Conservation (phyloP, 495 filamentous ascomycete species). For the Aspergillus sclerotioniger region DNA sequence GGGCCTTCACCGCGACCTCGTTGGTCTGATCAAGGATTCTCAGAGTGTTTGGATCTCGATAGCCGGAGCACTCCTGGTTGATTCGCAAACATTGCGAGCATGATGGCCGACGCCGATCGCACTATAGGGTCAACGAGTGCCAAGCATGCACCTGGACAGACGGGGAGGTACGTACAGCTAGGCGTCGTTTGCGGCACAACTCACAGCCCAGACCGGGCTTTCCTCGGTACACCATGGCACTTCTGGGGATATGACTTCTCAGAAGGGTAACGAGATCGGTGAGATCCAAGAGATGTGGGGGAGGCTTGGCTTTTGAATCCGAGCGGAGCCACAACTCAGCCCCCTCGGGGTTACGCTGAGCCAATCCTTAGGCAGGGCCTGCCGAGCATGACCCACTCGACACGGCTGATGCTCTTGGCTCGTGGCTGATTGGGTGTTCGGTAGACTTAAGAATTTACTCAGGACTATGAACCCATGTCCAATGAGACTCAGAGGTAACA, state of each 20-base stretch:
- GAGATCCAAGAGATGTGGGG: too few relatives aligned
- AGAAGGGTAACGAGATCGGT: slow-evolving; percentile 7
- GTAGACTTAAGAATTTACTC: too few relatives aligned
- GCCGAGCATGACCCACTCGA: too few relatives aligned
- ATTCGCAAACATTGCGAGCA: slow-evolving; percentile 17
- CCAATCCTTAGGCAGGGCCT: too few relatives aligned
- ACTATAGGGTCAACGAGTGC: slow-evolving; percentile 8
- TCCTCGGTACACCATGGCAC: slow-evolving; percentile 13
- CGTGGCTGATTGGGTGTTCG: too few relatives aligned
- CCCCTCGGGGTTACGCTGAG: too few relatives aligned
- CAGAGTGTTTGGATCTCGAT: slow-evolving; percentile 11
- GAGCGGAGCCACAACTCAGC: too few relatives aligned
- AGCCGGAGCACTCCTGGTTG: slow-evolving; percentile 14
- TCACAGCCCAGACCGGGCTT: slow-evolving; percentile 10
- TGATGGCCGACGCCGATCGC: slow-evolving; percentile 14
- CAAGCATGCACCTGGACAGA: background rate
- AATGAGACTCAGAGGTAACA: slow-evolving; percentile 63
- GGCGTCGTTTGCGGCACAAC: slow-evolving; percentile 8
- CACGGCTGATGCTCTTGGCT: too few relatives aligned
- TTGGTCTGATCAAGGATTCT: slow-evolving; percentile 16
- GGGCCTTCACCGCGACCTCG: background rate
- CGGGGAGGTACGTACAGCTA: slow-evolving; percentile 1
- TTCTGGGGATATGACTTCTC: too few relatives aligned
- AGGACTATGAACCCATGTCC: too few relatives aligned
- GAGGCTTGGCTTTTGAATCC: too few relatives aligned